Percentiles rank a stretch among this genome's conserved stretches.
phyloP scores from a whole-genome alignment of 2,329 filamentous ascomycete genomes.

The Lasiodiplodia sp. region DNA sequence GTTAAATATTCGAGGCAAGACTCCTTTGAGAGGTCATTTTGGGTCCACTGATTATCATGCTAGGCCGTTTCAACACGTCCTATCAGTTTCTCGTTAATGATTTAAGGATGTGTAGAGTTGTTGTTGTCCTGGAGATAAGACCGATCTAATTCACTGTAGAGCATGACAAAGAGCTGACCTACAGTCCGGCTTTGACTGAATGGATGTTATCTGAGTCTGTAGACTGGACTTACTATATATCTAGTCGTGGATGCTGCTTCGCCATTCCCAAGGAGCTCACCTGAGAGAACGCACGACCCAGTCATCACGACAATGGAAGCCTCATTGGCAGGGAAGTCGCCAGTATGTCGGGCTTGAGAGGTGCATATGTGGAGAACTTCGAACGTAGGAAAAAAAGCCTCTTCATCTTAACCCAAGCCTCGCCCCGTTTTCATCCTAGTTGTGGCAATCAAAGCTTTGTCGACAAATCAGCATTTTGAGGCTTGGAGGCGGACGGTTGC shows the following conservation, averaged over 20 bases:
- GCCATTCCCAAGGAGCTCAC: neutral
- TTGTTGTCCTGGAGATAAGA: neutral
- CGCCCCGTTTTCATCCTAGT: neutral
- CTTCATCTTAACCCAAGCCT: slow-evolving; percentile 3
- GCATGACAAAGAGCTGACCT: neutral
- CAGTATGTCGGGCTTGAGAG: neutral
- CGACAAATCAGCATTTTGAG: neutral
- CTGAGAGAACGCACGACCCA: neutral
- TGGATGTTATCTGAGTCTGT: neutral
- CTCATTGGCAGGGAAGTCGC: neutral
- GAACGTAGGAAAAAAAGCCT: slow-evolving; percentile 13
- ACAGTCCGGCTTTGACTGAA: neutral
- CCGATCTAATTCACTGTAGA: neutral
- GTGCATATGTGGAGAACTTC: neutral
- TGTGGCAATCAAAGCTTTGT: neutral
- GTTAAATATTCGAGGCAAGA: neutral
- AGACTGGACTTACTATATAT: neutral
- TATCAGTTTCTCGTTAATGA: neutral
- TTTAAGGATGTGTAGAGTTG: neutral
- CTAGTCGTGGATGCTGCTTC: neutral
- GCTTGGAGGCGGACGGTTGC: neutral
- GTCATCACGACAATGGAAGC: neutral
- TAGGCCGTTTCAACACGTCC: neutral
- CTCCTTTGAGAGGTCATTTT: neutral
- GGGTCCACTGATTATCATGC: neutral